A percentile compares a stretch with the other conserved stretches of the same genome.
Evolutionary conservation across 2,329 filamentous ascomycete genomes (phyloP).

Genomic region (Bipolaris cookei): DNA sequence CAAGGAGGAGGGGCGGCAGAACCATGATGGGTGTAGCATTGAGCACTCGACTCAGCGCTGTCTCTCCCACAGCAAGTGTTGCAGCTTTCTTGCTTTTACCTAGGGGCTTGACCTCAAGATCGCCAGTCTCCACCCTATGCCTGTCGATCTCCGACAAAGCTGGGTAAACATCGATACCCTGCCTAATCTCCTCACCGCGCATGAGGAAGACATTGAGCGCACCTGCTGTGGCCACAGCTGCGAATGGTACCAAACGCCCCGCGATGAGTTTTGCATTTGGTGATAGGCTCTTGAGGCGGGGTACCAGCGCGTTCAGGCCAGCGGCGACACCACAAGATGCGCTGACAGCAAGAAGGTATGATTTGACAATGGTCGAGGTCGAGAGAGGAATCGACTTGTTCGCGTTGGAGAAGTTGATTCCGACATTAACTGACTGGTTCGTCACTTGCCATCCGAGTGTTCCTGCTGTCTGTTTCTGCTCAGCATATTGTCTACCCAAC

Average conservation of each 20-base stretch:
- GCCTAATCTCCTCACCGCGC: slow-evolving; percentile 93
- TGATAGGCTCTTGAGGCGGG: slow-evolving; percentile 76
- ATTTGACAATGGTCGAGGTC: slow-evolving; percentile 79
- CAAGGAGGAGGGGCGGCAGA: slow-evolving; percentile 83
- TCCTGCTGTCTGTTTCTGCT: slow-evolving; percentile 69
- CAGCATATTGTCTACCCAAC: slow-evolving; percentile 22
- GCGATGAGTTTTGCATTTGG: slow-evolving; percentile 78
- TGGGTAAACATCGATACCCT: slow-evolving; percentile 91
- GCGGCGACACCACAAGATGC: slow-evolving; percentile 94
- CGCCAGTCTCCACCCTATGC: slow-evolving; percentile 67
- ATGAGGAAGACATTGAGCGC: slow-evolving; percentile 96
- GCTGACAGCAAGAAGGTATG: slow-evolving; percentile 88
- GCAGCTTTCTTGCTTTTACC: slow-evolving; percentile 90
- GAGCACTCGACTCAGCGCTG: slow-evolving; percentile 85
- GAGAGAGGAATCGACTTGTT: slow-evolving; percentile 95
- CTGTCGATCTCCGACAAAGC: slow-evolving; percentile 75
- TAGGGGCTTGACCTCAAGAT: slow-evolving; percentile 66
- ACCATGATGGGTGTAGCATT: slow-evolving; percentile 99
- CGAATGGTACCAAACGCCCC: slow-evolving; percentile 90
- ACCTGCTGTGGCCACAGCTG: slow-evolving; percentile 89
- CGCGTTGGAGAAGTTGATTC: slow-evolving; percentile 95
- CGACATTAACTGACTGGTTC: slow-evolving; percentile 98
- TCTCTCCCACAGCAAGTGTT: slow-evolving; percentile 88
- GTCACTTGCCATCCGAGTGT: slow-evolving; percentile 93
- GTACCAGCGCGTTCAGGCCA: slow-evolving; percentile 88